These are phyloP conservation scores for Mallotus nudiflorus DNA, from an alignment of 345 rosid species.

Conservation along the genomic window DNA sequence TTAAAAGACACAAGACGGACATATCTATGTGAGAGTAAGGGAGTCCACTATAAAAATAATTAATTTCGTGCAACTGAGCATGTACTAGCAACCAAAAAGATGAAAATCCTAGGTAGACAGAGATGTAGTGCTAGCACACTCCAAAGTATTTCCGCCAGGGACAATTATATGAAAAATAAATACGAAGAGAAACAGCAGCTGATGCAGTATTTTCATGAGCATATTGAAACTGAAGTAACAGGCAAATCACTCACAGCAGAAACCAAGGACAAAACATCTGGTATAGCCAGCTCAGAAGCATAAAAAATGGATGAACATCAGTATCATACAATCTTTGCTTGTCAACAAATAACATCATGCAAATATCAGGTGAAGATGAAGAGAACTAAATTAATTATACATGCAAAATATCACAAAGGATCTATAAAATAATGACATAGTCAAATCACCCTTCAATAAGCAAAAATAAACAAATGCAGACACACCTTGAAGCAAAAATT, in stretches of 20 bases:
- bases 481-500: neutral
- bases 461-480: neutral
- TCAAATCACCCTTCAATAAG: neutral
- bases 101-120: neutral
- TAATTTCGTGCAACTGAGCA: too few relatives aligned
- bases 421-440: neutral
- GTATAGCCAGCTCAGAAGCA: neutral
- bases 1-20: too few relatives aligned
- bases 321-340: neutral
- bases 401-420: neutral
- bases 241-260: neutral
- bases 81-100: neutral
- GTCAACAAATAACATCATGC: neutral
- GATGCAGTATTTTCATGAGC: too few relatives aligned
- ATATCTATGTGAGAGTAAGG: too few relatives aligned
- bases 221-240: too few relatives aligned
- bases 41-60: too few relatives aligned
- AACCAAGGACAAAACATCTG: neutral
- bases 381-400: neutral
- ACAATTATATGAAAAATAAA: too few relatives aligned
- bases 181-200: too few relatives aligned
- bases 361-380: neutral
- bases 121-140: neutral
- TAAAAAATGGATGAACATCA: neutral
- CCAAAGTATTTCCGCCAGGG: neutral